These are phyloP conservation scores for Oxyria digyna DNA, from an alignment of 148 eudicot genomes.

Conservation along the genomic window DNA sequence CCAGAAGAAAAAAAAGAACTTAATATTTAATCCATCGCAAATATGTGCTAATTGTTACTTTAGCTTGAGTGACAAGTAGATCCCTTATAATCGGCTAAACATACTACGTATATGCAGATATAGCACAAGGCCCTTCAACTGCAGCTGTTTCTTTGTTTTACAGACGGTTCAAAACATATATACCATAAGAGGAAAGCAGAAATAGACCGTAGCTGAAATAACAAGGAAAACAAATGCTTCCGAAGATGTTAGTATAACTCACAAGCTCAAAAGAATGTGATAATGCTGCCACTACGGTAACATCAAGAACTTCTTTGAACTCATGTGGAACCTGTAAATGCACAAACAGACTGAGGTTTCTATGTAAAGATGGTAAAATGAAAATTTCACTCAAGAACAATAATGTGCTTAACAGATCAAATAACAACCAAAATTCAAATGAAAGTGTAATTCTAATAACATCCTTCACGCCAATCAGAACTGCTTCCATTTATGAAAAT, in stretches of 20 bases:
- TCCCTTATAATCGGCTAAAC: not conserved
- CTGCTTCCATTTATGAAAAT: not conserved
- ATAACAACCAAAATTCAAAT: not conserved
- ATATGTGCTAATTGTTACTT: not conserved
- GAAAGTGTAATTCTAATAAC: not conserved
- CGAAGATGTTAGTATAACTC: constrained; percentile 19
- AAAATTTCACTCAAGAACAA: not conserved
- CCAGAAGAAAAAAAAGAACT: too few species aligned
- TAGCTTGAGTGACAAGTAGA: not conserved
- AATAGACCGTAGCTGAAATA: not conserved
- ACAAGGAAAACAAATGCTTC: not conserved
- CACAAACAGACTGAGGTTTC: not conserved
- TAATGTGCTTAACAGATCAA: not conserved
- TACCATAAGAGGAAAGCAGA: not conserved
- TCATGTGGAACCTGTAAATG: constrained; percentile 72
- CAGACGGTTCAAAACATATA: not conserved
- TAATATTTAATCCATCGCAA: not conserved
- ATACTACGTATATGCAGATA: not conserved
- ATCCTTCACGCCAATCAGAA: not conserved
- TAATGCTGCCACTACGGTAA: constrained; percentile 78
- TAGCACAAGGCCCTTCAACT: not conserved
- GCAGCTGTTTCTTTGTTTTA: not conserved
- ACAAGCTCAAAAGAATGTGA: constrained; percentile 79
- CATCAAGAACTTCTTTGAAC: constrained; percentile 84
- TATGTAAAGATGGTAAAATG: not conserved